A percentile compares a stretch with the other conserved stretches of the same genome.
Evolutionary conservation across 768 basidiomycete genomes (phyloP).

Genomic region (Pisolithus orientalis): DNA sequence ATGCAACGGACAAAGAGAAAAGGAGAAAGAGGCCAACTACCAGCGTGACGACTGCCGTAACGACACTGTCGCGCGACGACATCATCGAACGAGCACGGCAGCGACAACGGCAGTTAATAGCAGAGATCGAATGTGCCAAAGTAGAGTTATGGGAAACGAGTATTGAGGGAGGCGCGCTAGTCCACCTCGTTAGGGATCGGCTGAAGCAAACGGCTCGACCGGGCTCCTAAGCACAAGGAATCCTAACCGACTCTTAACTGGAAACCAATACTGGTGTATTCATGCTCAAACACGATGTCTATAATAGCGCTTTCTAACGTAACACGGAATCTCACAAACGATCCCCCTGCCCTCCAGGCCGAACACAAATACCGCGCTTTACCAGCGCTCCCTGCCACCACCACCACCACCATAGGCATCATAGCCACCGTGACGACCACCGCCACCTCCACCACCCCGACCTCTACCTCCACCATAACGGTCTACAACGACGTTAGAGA

Average conservation of each 20-base stretch:
- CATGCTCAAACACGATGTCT: too few relatives aligned
- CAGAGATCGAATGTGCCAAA: conserved; percentile 55
- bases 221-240: too few relatives aligned
- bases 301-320: too few relatives aligned
- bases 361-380: background rate
- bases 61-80: conserved; percentile 42
- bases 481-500: conserved; percentile 31
- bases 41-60: conserved; percentile 30
- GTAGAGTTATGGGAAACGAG: conserved; percentile 69
- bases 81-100: conserved; percentile 49
- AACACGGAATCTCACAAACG: too few relatives aligned
- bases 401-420: conserved; percentile 19
- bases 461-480: conserved; percentile 52
- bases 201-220: too few relatives aligned
- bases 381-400: conserved; percentile 9
- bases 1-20: conserved; percentile 27
- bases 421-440: conserved; percentile 37
- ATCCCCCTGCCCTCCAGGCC: too few relatives aligned
- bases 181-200: conserved; percentile 37
- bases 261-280: too few relatives aligned
- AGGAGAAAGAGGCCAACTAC: conserved; percentile 33
- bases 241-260: too few relatives aligned
- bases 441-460: conserved; percentile 28
- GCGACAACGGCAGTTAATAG: conserved; percentile 43
- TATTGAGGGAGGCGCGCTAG: conserved; percentile 61